Percentiles rank a stretch among this genome's conserved stretches.
phyloP scores from a whole-genome alignment of 108 stramenopile species.

The Chaetoceros muelleri region DNA sequence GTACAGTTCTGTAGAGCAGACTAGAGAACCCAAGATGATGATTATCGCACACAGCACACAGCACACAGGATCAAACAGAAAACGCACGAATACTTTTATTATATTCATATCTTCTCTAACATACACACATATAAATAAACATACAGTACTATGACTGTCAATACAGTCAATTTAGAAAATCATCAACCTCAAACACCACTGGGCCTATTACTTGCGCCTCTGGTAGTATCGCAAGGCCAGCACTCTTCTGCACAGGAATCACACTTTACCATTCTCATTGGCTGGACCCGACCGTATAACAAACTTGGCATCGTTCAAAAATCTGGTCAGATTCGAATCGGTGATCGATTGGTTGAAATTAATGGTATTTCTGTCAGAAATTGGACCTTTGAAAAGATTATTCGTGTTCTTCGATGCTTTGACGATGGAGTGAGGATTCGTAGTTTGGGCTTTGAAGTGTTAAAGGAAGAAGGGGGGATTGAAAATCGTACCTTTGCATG shows the following conservation, averaged over 20 bases:
- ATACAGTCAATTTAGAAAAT: slow-evolving; percentile 21
- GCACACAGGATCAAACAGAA: too few relatives aligned
- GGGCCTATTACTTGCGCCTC: slow-evolving; percentile 32
- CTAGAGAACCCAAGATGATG: too few relatives aligned
- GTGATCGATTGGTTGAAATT: slow-evolving; percentile 28
- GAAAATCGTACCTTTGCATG: neutral
- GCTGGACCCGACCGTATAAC: slow-evolving; percentile 8
- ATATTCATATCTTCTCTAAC: too few relatives aligned
- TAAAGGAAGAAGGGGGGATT: neutral
- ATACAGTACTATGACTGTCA: slow-evolving; percentile 4
- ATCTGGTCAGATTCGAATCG: slow-evolving; percentile 25
- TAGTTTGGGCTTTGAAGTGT: neutral
- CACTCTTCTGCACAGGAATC: neutral
- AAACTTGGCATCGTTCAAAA: slow-evolving; percentile 28
- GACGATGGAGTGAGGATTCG: neutral
- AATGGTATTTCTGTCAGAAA: slow-evolving; percentile 21
- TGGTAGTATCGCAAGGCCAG: slow-evolving; percentile 4
- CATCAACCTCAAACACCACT: slow-evolving; percentile 22
- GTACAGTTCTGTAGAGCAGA: too few relatives aligned
- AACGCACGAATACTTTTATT: too few relatives aligned
- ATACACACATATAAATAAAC: too few relatives aligned
- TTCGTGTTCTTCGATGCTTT: slow-evolving; percentile 1
- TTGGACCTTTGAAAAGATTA: slow-evolving; percentile 31
- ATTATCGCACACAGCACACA: too few relatives aligned
- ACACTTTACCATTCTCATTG: neutral